phyloP scores from a whole-genome alignment of 805 yeast species.

The Jamesozyma piceae region DNA sequence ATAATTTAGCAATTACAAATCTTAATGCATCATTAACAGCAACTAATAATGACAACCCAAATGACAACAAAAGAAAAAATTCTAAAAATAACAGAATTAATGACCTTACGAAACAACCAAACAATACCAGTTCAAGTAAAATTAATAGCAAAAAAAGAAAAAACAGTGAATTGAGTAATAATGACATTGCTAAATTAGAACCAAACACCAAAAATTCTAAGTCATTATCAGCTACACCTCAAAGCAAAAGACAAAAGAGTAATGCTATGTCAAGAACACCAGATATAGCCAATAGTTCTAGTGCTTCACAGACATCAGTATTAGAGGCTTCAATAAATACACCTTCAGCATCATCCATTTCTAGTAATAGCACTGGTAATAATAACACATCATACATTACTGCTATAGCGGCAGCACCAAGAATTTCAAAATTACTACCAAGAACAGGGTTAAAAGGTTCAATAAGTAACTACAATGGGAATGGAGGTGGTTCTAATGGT shows the following conservation, averaged over 20 bases:
- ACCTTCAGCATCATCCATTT: not conserved
- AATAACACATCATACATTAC: constrained; percentile 35
- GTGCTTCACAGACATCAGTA: constrained; percentile 1
- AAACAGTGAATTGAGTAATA: not conserved
- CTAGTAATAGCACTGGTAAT: not conserved
- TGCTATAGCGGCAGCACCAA: constrained; percentile 78
- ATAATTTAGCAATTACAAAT: too few relatives aligned
- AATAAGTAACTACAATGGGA: not conserved
- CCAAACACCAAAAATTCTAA: not conserved
- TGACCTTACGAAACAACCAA: constrained; percentile 6
- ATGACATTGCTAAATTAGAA: not conserved
- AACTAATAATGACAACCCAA: not conserved
- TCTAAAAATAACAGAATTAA: constrained; percentile 1
- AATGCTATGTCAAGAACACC: not conserved
- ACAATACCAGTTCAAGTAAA: not conserved
- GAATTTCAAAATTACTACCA: constrained; percentile 49
- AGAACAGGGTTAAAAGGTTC: constrained; percentile 10
- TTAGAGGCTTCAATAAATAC: not conserved
- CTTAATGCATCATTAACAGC: not conserved
- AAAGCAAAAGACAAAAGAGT: constrained; percentile 2
- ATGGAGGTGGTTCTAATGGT: not conserved
- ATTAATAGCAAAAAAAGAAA: not conserved
- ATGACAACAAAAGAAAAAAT: constrained; percentile 1
- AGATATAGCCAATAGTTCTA: constrained; percentile 3
- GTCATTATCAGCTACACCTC: not conserved